These are phyloP conservation scores for Nephromyces sp. DNA, from an alignment of 169 alveolate species.

Conservation along the genomic window DNA sequence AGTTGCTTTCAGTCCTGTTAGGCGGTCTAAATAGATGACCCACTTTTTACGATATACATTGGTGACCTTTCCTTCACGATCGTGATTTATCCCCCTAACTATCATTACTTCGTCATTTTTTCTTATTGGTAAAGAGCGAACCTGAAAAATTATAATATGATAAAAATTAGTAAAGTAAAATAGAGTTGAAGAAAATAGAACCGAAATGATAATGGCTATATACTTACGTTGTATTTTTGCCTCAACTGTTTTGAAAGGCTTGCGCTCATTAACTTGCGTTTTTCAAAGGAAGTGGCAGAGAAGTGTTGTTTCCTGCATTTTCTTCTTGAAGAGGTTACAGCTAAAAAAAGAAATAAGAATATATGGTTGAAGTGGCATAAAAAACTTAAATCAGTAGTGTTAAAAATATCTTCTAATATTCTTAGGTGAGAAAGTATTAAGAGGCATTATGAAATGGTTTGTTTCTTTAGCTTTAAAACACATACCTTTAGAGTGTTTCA, in stretches of 20 bases:
- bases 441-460: no score
- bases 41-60: conserved; percentile 94
- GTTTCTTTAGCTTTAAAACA: no score
- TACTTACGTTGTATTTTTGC: conserved; percentile 84
- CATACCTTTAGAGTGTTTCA: no score
- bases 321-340: conserved; percentile 68
- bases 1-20: conserved; percentile 88
- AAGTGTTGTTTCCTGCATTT: conserved; percentile 94
- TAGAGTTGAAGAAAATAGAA: neutral
- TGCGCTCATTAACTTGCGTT: conserved; percentile 94
- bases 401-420: no score
- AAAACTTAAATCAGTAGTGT: no score
- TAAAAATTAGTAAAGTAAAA: neutral
- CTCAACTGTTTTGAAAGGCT: conserved; percentile 89
- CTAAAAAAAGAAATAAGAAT: no score
- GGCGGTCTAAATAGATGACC: conserved; percentile 90
- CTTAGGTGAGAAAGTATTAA: no score
- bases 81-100: conserved; percentile 89
- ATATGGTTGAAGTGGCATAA: no score
- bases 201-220: neutral
- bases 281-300: conserved; percentile 92
- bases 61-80: conserved; percentile 94
- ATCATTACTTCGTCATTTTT: conserved; percentile 96
- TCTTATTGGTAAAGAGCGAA: conserved; percentile 92
- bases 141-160: conserved; percentile 29